These are phyloP conservation scores for Anacardium occidentale DNA, from an alignment of 345 rosid species.

Conservation along the genomic window DNA sequence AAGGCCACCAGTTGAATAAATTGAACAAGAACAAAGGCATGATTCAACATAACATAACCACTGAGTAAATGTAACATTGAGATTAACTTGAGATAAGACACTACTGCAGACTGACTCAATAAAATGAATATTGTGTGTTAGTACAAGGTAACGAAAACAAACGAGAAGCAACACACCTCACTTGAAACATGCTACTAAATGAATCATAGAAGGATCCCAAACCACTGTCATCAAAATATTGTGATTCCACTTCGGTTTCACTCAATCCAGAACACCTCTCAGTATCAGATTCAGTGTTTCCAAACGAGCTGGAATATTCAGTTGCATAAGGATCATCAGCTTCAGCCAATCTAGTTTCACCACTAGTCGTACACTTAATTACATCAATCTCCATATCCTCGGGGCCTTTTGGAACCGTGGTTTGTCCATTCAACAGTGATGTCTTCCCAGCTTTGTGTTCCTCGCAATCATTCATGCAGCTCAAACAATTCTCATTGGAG, in stretches of 20 bases:
- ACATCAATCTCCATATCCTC: constrained; percentile 66
- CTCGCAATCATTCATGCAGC: constrained; percentile 31
- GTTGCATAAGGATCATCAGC: constrained; percentile 77
- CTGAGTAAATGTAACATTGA: neutral
- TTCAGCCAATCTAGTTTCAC: constrained; percentile 22
- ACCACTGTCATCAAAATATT: constrained; percentile 48
- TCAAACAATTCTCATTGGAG: constrained; percentile 28
- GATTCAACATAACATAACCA: neutral
- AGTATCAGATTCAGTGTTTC: constrained; percentile 54
- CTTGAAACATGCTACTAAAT: constrained; percentile 48
- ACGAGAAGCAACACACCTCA: constrained; percentile 42
- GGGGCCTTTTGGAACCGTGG: constrained; percentile 22
- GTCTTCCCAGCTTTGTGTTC: constrained; percentile 25
- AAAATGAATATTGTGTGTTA: no score
- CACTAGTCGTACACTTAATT: constrained; percentile 32
- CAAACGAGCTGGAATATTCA: constrained; percentile 87
- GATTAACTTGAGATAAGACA: neutral
- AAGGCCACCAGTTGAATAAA: neutral
- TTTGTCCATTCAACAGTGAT: constrained; percentile 24
- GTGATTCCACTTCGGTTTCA: constrained; percentile 84
- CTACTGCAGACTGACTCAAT: neutral
- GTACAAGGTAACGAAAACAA: no score
- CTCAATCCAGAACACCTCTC: constrained; percentile 47
- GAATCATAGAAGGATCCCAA: constrained; percentile 56
- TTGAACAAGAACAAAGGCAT: neutral